These are phyloP conservation scores for Aspergillus sp. DNA, from an alignment of 2,329 filamentous ascomycete species.

Conservation along the genomic window DNA sequence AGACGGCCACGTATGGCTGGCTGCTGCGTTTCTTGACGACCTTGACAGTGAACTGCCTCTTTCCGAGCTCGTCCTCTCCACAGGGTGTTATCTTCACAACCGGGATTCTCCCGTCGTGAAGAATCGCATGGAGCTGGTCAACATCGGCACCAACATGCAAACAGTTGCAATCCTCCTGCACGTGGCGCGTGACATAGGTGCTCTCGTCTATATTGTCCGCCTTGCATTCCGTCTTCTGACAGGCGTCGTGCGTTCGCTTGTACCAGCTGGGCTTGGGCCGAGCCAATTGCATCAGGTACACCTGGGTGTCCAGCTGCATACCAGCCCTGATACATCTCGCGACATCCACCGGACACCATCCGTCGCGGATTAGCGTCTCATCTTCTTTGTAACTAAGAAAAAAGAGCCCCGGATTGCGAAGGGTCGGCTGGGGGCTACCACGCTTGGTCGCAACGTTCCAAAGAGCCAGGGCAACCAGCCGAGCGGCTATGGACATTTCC, in stretches of 20 bases:
- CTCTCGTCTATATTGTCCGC: conserved; percentile 6
- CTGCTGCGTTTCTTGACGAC: not conserved
- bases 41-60: not conserved
- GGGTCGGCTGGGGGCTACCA: not conserved
- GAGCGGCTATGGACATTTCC: not conserved
- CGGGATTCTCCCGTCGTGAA: not conserved
- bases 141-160: not conserved
- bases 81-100: not conserved
- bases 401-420: not conserved
- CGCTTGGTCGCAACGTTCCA: not conserved
- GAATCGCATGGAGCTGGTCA: not conserved
- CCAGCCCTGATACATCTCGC: not conserved
- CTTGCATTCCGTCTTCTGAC: not conserved
- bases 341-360: conserved; percentile 1
- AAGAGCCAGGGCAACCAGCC: not conserved
- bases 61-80: not conserved
- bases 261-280: not conserved
- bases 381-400: not conserved
- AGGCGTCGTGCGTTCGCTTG: not conserved
- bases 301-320: not conserved
- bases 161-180: not conserved
- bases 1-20: not conserved
- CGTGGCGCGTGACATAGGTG: conserved; percentile 1
- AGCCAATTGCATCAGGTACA: not conserved
- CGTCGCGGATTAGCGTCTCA: not conserved